These are phyloP conservation scores for Erodium moschatum DNA, from an alignment of 441 rosid species.

Conservation along the genomic window DNA sequence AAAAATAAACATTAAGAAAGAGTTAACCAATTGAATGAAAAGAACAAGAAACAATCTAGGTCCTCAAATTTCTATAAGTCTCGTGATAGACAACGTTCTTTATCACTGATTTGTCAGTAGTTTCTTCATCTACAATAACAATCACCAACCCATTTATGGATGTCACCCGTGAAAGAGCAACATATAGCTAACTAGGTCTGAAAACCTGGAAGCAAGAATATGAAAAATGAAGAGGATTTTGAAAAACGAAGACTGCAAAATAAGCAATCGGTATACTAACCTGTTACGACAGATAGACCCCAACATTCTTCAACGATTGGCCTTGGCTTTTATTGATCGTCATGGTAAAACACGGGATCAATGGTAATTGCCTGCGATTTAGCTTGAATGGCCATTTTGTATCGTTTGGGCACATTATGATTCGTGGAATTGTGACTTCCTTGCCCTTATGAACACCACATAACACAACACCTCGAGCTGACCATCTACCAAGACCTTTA, in stretches of 20 bases:
- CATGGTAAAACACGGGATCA: conserved; percentile 3
- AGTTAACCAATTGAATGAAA: no score
- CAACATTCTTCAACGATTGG: not conserved
- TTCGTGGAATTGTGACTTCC: conserved; percentile 11
- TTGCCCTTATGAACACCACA: no score
- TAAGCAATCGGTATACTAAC: not conserved
- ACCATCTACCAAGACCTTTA: no score
- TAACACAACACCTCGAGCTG: not conserved
- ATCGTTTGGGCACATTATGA: not conserved
- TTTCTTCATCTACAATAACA: no score
- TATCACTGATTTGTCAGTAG: no score
- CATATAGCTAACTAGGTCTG: conserved; percentile 14
- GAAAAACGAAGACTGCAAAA: no score
- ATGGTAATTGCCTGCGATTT: conserved; percentile 11
- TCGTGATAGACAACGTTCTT: no score
- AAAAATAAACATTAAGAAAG: no score
- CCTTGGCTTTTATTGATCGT: conserved; percentile 18
- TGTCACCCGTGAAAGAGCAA: conserved; percentile 10
- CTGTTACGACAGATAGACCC: not conserved
- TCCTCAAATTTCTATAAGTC: no score
- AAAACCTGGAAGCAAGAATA: conserved; percentile 7
- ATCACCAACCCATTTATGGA: not conserved
- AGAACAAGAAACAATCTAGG: no score
- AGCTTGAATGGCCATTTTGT: conserved; percentile 6
- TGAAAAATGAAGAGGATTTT: no score